These are phyloP conservation scores for Dentipellis sp. DNA, from an alignment of 768 basidiomycete species.

Conservation along the genomic window DNA sequence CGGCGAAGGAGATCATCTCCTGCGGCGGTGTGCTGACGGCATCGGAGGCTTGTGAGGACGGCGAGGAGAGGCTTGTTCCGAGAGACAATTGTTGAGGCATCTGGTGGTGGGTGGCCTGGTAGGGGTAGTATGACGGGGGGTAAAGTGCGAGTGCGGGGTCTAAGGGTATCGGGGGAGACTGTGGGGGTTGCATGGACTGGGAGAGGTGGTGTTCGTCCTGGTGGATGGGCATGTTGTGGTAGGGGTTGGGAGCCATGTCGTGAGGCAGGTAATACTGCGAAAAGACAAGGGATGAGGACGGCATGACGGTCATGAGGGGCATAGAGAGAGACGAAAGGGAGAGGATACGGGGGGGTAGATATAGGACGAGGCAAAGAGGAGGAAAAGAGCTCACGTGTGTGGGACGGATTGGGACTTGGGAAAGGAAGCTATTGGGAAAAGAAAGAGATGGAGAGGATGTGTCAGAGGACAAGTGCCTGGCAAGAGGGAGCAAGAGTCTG, in stretches of 20 bases:
- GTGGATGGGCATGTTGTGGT: constrained; percentile 31
- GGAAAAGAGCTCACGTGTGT: neutral
- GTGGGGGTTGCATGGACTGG: constrained; percentile 43
- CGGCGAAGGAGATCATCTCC: constrained; percentile 43
- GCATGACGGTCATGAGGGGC: constrained; percentile 4
- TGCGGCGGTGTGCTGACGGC: constrained; percentile 65
- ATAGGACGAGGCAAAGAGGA: neutral
- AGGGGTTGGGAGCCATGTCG: constrained; percentile 21
- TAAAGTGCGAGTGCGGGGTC: constrained; percentile 70
- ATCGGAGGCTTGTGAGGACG: constrained; percentile 75
- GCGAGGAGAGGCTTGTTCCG: constrained; percentile 58
- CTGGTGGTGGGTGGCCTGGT: constrained; percentile 38
- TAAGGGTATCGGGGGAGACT: constrained; percentile 54
- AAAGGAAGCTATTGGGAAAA: too few relatives aligned
- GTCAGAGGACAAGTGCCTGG: neutral
- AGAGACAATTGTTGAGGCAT: constrained; percentile 42
- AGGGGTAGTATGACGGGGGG: constrained; percentile 45
- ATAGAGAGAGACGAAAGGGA: neutral
- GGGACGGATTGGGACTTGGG: too few relatives aligned
- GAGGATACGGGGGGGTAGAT: neutral
- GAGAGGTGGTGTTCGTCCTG: constrained; percentile 6
- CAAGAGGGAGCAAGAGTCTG: neutral
- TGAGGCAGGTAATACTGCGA: constrained; percentile 22
- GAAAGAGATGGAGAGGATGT: neutral
- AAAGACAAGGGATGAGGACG: constrained; percentile 8